Base-by-base conservation (phyloP, 148 eudicot genomes). In the Salicornia ramosissima region DNA sequence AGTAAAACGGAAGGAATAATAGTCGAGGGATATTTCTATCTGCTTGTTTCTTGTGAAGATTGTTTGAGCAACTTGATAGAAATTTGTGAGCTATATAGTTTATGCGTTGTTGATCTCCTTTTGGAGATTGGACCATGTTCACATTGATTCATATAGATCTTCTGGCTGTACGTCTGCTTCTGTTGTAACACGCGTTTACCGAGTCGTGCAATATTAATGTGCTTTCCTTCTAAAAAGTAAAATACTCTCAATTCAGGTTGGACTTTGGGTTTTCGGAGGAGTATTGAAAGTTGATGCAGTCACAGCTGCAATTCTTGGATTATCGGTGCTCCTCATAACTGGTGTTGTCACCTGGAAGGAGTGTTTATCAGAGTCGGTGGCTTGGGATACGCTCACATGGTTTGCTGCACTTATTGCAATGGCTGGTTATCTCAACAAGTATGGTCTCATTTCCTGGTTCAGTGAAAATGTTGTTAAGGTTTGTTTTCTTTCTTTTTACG, bases 371-470 rank as follows among this genome's bases (percentile, higher is more conserved):
- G 97, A 90, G 83, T 63, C 92, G n/a, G 97, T 94, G 75, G 97
- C 99, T 5, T 90, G 99, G 97, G 97, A 90, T 77, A 90, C 97
- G 59, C 96, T 93, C 25, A 93, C 95, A 14, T 93, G 96, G 96
- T 93, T 90, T 70, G 96, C 96, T 67, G 98, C 98, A 2, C 91
- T 93, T 11, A 93, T 93, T 74, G 98, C 98, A 54, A 93, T 93
- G 98, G 98, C 98, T 82, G 96, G 96, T n/a, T 93, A 93, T 82
- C 90, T 93, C 36, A 93, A 93, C 84, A 90, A 93, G 79, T 93
- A 88, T 69, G 98, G 98, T 54, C 98, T 93, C 67, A 90, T 93
- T 77, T 65, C 96, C 24, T 93, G 98, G 98, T 93, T 93, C 86
- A 93, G 98, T 77, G 88, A 90, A 78, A 90, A 92, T 60, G 95